Base-by-base conservation (phyloP, 2,329 filamentous ascomycete species). In the Rutstroemia sp. region DNA sequence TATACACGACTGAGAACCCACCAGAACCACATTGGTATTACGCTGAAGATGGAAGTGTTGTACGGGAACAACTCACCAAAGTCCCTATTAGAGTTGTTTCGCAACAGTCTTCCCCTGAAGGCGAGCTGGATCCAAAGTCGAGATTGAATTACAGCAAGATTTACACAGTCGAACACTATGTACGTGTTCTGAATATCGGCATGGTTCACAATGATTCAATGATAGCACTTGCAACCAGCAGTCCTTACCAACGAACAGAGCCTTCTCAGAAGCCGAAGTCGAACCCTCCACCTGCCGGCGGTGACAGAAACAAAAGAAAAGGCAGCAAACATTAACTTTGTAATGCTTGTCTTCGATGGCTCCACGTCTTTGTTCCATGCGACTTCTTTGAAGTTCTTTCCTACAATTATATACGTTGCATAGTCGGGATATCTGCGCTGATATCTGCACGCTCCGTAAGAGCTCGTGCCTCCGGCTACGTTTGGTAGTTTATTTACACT, bases 91-190 rank as follows among this genome's bases (percentile, higher is more conserved):
- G 48, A 48, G 65, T 65, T 16, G 27, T 44, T 10, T 46, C 51
- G 3, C 61, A 65, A 30, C 25, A 44, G 4, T 10, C 25, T 3
- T 21, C 23, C 1, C 10, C n/a, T 17, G 17, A 30, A 17, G n/a
- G 21, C 16, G 38, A 27, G 3, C 25, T 58, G 17, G 2, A 49
- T 16, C 1, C 16, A n/a, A 4, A 40, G 14, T 64, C 62, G 2
- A 42, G 63, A 23, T 23, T 65, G 5, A 65, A 65, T 46, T 65
- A 64, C 51, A 61, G 58, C 30, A 65, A 65, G 17, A 54, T 65
- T 17, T 64, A 65, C 30, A 65, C 62, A 1, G 57, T 65, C 3
- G 63, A 65, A 34, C 58, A 65, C 25, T 59, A 61, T 34, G 56
- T 63, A 17, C 48, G 55, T 21, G 62, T 65, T 2, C 51, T 54